phyloP scores from a whole-genome alignment of 1,284 basidiomycete genomes.

The Cryptococcus sp. region DNA sequence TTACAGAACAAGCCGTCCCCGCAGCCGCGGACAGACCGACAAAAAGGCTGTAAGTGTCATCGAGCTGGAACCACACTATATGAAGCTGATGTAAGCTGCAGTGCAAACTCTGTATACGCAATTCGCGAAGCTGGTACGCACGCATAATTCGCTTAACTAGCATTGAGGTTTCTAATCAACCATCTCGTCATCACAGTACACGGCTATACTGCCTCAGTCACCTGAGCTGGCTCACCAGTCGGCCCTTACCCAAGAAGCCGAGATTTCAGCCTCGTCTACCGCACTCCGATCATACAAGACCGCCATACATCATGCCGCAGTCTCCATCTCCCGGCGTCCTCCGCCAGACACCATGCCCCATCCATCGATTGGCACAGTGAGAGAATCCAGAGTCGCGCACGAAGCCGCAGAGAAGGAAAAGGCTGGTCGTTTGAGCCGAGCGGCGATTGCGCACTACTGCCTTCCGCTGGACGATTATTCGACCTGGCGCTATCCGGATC shows the following conservation, averaged over 20 bases:
- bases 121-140: slow-evolving; percentile 41
- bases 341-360: slow-evolving; percentile 65
- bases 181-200: slow-evolving; percentile 29
- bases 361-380: slow-evolving; percentile 78
- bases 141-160: background rate
- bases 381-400: slow-evolving; percentile 62
- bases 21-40: slow-evolving; percentile 42
- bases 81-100: slow-evolving; percentile 15
- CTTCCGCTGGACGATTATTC: slow-evolving; percentile 64
- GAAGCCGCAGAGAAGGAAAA: slow-evolving; percentile 64
- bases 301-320: slow-evolving; percentile 50
- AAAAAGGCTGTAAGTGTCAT: slow-evolving; percentile 39
- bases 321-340: slow-evolving; percentile 60
- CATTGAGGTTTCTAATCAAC: background rate
- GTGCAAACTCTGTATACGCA: slow-evolving; percentile 44
- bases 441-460: slow-evolving; percentile 61
- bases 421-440: slow-evolving; percentile 61
- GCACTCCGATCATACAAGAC: slow-evolving; percentile 47
- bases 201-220: slow-evolving; percentile 24
- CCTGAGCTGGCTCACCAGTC: slow-evolving; percentile 43
- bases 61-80: background rate
- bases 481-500: slow-evolving; percentile 74
- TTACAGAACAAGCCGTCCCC: slow-evolving; percentile 24
- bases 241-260: slow-evolving; percentile 43
- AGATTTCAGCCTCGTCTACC: slow-evolving; percentile 36